phyloP scores from a whole-genome alignment of 2,329 filamentous ascomycete genomes.

The Fusarium avenaceum region DNA sequence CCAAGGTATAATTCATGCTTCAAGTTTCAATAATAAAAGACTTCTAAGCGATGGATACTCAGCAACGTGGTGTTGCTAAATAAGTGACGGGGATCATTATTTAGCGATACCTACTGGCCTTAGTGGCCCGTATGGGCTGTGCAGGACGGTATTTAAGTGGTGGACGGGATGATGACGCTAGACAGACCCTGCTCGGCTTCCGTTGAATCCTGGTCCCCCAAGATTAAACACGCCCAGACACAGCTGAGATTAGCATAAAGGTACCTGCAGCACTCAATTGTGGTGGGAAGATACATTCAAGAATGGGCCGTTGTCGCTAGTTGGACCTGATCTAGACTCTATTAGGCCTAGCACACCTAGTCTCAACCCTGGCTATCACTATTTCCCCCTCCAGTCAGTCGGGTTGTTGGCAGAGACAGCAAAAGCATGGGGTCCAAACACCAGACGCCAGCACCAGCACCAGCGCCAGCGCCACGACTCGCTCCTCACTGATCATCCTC shows the following conservation, averaged over 20 bases:
- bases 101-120: conserved; percentile 17
- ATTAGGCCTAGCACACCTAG: conserved; percentile 16
- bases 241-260: conserved; percentile 16
- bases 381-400: conserved; percentile 42
- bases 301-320: conserved; percentile 27
- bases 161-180: conserved; percentile 36
- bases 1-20: conserved; percentile 4
- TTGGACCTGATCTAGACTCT: conserved; percentile 31
- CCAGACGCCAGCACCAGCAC: conserved; percentile 36
- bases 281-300: conserved; percentile 29
- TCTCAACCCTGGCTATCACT: conserved; percentile 44
- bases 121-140: conserved; percentile 14
- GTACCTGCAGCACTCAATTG: conserved; percentile 31
- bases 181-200: conserved; percentile 38
- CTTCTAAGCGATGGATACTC: conserved; percentile 11
- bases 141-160: conserved; percentile 30
- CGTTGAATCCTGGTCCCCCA: conserved; percentile 48
- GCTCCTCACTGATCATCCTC: conserved; percentile 41
- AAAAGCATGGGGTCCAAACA: conserved; percentile 46
- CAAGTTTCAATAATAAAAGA: conserved; percentile 1
- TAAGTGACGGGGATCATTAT: conserved; percentile 10
- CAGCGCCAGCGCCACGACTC: conserved; percentile 6
- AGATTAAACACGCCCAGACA: conserved; percentile 48
- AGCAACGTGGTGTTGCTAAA: conserved; percentile 24
- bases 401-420: conserved; percentile 15